Percentiles rank a stretch among this genome's conserved stretches.
Conservation (phyloP, 2,329 filamentous ascomycete genomes). For the Simplicillium aogashimaense region DNA sequence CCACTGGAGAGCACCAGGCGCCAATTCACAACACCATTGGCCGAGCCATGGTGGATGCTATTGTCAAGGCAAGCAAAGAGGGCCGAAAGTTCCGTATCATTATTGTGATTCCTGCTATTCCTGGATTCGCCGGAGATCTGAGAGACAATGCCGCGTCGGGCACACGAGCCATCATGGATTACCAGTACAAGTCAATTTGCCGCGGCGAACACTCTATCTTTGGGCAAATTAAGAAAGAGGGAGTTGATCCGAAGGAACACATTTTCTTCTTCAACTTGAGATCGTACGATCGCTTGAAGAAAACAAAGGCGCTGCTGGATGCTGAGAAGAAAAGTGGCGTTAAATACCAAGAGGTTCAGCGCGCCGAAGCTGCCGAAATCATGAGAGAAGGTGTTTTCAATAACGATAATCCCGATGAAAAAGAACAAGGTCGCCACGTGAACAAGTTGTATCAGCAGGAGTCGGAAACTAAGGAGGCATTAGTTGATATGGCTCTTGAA, state of each 20-base stretch:
- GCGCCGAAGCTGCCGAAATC: conserved; percentile 79
- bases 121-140: conserved; percentile 88
- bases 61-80: conserved; percentile 71
- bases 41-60: conserved; percentile 80
- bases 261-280: conserved; percentile 92
- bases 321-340: conserved; percentile 76
- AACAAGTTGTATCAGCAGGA: conserved; percentile 25
- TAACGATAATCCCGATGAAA: conserved; percentile 29
- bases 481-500: conserved; percentile 27
- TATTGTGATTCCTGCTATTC: conserved; percentile 80
- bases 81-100: conserved; percentile 85
- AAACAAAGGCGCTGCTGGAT: conserved; percentile 61
- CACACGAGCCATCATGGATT: conserved; percentile 94
- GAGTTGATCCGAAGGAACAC: conserved; percentile 68
- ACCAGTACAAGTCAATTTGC: conserved; percentile 93
- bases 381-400: conserved; percentile 64
- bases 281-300: conserved; percentile 86
- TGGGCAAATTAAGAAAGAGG: conserved; percentile 60
- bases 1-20: conserved; percentile 77
- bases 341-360: conserved; percentile 76
- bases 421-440: conserved; percentile 37
- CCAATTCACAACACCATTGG: conserved; percentile 87
- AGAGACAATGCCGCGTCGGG: conserved; percentile 73
- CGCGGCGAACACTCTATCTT: conserved; percentile 88
- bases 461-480: conserved; percentile 24